A percentile compares a stretch with the other conserved stretches of the same genome.
phyloP scores from a whole-genome alignment of 192 early-diverging fungal species.

The Umbelopsis isabellina region DNA sequence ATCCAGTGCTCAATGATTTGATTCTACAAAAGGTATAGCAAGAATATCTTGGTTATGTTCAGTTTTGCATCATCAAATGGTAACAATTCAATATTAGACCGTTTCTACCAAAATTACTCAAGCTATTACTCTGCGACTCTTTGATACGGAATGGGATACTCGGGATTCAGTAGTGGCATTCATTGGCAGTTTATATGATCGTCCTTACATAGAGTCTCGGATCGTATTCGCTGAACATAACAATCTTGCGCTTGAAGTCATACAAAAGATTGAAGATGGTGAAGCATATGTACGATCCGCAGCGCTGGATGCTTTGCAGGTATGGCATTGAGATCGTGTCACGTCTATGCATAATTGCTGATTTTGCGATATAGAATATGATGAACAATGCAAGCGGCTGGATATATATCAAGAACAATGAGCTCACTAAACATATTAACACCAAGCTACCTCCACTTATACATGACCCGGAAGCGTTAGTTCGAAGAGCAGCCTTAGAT shows the following conservation, averaged over 20 bases:
- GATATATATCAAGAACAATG: constrained; percentile 47
- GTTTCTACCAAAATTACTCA: constrained; percentile 34
- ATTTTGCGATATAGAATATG: constrained; percentile 27
- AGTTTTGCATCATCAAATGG: too few relatives aligned
- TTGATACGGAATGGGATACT: constrained; percentile 56
- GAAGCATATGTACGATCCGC: constrained; percentile 61
- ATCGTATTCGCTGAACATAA: constrained; percentile 47
- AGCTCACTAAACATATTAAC: constrained; percentile 37
- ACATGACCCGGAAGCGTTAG: constrained; percentile 55
- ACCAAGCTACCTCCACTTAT: constrained; percentile 46
- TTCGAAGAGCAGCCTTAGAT: constrained; percentile 54
- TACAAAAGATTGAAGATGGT: constrained; percentile 47
- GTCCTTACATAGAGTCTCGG: constrained; percentile 14
- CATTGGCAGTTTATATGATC: constrained; percentile 49
- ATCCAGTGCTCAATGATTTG: constrained; percentile 16
- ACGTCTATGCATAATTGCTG: background rate
- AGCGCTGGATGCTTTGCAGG: constrained; percentile 47
- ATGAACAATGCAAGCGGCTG: constrained; percentile 51
- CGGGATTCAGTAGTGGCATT: constrained; percentile 55
- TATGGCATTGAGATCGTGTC: background rate
- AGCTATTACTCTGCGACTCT: constrained; percentile 41
- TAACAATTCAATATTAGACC: background rate
- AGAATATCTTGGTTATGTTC: background rate
- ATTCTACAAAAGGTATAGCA: constrained; percentile 24
- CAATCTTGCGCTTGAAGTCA: constrained; percentile 40